Percentiles rank a stretch among this genome's conserved stretches.
phyloP scores from a whole-genome alignment of 257 asterid genomes.

The Nicotiana noctiflora region DNA sequence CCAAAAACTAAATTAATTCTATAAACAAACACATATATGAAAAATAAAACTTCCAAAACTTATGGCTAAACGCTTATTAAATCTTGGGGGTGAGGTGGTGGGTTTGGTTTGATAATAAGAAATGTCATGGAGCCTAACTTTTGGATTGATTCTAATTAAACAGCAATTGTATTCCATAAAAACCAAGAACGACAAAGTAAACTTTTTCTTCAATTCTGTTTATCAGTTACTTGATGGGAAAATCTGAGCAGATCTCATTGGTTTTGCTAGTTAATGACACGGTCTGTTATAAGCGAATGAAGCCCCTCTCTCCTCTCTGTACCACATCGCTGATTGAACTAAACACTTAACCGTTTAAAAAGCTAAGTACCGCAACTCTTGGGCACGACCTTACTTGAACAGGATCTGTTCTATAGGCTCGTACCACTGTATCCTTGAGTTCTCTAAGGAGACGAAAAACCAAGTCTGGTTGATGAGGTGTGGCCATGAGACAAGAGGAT shows the following conservation, averaged over 20 bases:
- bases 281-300: no score
- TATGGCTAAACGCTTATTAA: background rate
- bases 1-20: no score
- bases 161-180: background rate
- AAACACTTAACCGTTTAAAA: background rate
- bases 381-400: background rate
- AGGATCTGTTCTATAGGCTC: background rate
- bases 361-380: rapidly evolving
- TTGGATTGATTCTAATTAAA: background rate
- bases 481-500: no score
- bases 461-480: no score
- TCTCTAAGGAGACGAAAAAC: no score
- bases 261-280: background rate
- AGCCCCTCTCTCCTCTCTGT: no score
- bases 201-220: background rate
- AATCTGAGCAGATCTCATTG: background rate
- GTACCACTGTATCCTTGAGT: background rate
- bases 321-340: background rate
- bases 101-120: background rate
- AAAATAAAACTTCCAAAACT: no score
- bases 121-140: background rate
- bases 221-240: background rate
- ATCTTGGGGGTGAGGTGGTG: background rate
- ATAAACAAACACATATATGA: no score
- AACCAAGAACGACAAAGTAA: background rate